Evolutionary conservation across 768 basidiomycete species (phyloP).

Genomic region (Multifurca ochricompacta): DNA sequence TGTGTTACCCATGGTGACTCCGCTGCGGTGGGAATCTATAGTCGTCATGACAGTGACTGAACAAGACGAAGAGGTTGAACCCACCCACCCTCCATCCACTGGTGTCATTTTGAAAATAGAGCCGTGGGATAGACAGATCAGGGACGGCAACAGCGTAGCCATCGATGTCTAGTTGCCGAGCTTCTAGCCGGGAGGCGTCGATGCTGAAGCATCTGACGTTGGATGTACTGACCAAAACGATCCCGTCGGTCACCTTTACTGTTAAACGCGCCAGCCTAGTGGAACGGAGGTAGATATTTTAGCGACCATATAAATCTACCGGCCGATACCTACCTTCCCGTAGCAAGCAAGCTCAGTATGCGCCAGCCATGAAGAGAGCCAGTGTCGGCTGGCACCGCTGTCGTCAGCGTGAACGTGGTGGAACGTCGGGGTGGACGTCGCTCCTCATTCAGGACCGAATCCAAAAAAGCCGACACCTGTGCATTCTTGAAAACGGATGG

Average conservation of each 20-base stretch:
- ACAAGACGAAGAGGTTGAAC: not conserved
- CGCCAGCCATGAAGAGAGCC: constrained; percentile 67
- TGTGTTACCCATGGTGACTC: not conserved
- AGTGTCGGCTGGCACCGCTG: constrained; percentile 57
- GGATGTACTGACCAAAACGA: constrained; percentile 19
- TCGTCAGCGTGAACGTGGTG: constrained; percentile 60
- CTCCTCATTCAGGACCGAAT: constrained; percentile 24
- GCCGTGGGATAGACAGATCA: not conserved
- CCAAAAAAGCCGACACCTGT: constrained; percentile 50
- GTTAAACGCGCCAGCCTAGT: constrained; percentile 35
- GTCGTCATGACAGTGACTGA: not conserved
- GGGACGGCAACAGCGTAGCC: not conserved
- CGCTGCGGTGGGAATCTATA: not conserved
- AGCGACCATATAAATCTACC: not conserved
- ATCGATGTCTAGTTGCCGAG: constrained; percentile 14
- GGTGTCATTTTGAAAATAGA: not conserved
- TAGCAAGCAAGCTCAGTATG: constrained; percentile 48
- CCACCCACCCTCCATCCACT: constrained; percentile 6
- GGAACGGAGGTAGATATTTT: not conserved
- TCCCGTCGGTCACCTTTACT: constrained; percentile 19
- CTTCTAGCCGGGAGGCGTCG: not conserved
- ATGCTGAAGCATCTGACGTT: constrained; percentile 25
- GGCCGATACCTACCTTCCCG: constrained; percentile 51
- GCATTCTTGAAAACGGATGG: constrained; percentile 46
- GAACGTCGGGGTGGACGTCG: not conserved